Evolutionary conservation across 1,284 basidiomycete genomes (phyloP), one percentile per base, ranked within the genome.

Genomic region (Tetrapyrgos nigripes): DNA sequence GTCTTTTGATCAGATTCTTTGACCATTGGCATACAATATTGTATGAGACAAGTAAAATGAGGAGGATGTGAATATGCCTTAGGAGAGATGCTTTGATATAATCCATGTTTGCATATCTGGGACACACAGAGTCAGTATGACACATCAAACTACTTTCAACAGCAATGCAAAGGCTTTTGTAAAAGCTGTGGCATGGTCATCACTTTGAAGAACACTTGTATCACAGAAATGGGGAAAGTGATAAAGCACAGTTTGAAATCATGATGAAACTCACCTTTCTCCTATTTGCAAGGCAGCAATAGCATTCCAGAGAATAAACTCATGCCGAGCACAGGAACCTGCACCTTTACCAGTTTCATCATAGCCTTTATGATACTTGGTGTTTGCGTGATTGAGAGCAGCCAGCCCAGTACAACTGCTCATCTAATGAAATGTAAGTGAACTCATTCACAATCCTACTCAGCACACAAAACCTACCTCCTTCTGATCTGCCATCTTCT

Each of bases 41-140:
- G 45, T 68, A 68, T 0, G 62, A 67, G 1, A 66, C 33, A 1
- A 64, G 24, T 2, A 61, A 19, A 37, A n/a, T 4, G 0, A 60
- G 45, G 0, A 26, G 37, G 8, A 3, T 10, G 28, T 31, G 35
- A 9, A 43, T 26, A 37, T 55, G 54, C 21, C 50, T 47, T 1
- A 62, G 40, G 5, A 53, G 37, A 0, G 53, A 56, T 1, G 50
- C 52, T 3, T 61, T 48, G 10, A 62, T 58, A 27, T 55, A 65
- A 45, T 69, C 67, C 53, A 66, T 66, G 49, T 70, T 70, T 23
- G 29, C 35, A 23, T 65, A 63, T 14, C 67, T 69, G 58, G 1
- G n/a, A 27, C 8, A 10, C n/a, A n/a, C n/a, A 10, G 10, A 10
- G 14, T 62, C 63, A 35, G 54, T n/a, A n/a, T n/a, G n/a, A n/a